These are phyloP conservation scores for Solanum medicagineum DNA, from an alignment of 257 asterid genomes.

Conservation along the genomic window DNA sequence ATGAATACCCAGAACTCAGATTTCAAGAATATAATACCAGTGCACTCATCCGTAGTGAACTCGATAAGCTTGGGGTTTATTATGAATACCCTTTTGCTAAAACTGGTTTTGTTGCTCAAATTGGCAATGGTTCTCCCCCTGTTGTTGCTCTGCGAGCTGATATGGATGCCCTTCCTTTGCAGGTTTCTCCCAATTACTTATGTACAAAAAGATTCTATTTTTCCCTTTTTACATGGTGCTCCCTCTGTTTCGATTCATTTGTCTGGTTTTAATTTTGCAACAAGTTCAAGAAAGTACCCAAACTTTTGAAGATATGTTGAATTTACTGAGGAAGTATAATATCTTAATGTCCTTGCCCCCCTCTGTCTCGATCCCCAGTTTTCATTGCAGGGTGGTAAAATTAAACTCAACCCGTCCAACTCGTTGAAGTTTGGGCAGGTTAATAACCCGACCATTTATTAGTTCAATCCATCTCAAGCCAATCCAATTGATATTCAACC, in stretches of 20 bases:
- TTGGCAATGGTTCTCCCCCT: constrained; percentile 62
- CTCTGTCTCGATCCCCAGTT: neutral
- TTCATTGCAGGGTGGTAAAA: no score
- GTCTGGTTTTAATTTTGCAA: neutral
- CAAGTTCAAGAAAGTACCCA: neutral
- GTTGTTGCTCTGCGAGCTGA: constrained; percentile 83
- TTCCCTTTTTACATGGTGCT: neutral
- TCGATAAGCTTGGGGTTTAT: constrained; percentile 44
- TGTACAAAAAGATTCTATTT: neutral
- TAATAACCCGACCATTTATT: no score
- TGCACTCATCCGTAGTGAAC: constrained; percentile 59
- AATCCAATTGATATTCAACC: no score
- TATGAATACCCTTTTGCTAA: constrained; percentile 63
- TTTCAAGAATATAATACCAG: constrained; percentile 71
- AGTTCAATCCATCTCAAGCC: no score
- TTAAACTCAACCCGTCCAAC: no score
- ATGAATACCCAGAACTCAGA: constrained; percentile 70
- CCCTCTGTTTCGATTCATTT: neutral
- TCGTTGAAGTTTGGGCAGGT: no score
- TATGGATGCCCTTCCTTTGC: constrained; percentile 81
- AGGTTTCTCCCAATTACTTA: constrained; percentile 17
- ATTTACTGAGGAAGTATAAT: neutral
- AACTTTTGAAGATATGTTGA: neutral
- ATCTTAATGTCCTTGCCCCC: neutral
- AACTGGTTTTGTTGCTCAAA: constrained; percentile 79